Base-by-base conservation (phyloP, 2,329 filamentous ascomycete genomes). In the Curvularia sp. region DNA sequence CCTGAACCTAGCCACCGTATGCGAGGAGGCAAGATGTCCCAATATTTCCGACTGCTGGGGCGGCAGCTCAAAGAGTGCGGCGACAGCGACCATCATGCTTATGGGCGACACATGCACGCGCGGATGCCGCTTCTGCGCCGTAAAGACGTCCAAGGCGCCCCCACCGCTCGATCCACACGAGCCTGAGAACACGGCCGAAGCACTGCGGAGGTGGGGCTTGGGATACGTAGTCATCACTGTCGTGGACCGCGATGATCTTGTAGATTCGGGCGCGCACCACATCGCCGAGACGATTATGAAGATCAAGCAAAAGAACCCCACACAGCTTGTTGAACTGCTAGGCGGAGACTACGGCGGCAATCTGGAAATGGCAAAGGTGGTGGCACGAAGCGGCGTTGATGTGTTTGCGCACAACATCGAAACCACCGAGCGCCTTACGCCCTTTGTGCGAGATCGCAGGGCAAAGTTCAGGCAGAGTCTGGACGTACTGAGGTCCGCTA, bases 41-140 rank as follows among this genome's bases (percentile, higher is more conserved):
- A 99, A 99, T 79, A 97, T 99, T 61, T 93, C 90, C 63, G 94
- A 98, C 77, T 99, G 95, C 82, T 99, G 95, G 95, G 95, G 95
- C 61, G 95, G 95, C 33, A 88, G 84, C 74, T 87, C 90, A 77
- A 97, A 97, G 82, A 89, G 88, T 65, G 89, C 92, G 26, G 95
- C 95, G 4, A 99, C 95, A 31, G 95, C 95, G 2, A 99, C 95
- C 10, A 98, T 99, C 78, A 99, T 99, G 95, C 82, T 99, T 48
- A 98, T 98, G 93, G 95, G 95, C 64, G 95, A 99, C 78, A 98
- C 94, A 8, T 99, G 95, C 79, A 99, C 95, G 18, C 86, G 95
- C 60, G 95, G 94, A 18, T 99, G 95, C 79, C 88, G 95, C 53
- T 99, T 99, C 83, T 99, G 95, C 84, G 92, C 89, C 65, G 95